Evolutionary conservation across 2,329 filamentous ascomycete genomes (phyloP).

Genomic region (Nothomitra cinnamomea): DNA sequence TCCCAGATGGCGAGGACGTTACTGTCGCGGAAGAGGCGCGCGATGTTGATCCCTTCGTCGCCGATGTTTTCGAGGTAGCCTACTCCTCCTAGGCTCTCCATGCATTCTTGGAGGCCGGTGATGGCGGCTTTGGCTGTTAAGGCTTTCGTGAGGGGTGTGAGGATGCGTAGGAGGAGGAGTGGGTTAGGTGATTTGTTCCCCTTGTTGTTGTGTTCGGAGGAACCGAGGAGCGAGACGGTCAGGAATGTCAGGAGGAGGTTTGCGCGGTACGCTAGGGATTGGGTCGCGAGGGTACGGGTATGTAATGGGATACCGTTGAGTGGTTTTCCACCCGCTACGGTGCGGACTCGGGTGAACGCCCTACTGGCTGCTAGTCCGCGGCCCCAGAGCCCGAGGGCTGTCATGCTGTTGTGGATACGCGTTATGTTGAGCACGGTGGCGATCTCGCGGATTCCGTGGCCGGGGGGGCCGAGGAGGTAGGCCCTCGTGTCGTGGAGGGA

Average conservation of each 20-base stretch:
- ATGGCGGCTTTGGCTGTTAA: slow-evolving; percentile 14
- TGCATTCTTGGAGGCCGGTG: slow-evolving; percentile 16
- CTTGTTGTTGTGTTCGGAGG: slow-evolving; percentile 25
- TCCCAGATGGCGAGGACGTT: slow-evolving; percentile 29
- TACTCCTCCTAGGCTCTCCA: slow-evolving; percentile 26
- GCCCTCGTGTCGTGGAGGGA: slow-evolving; percentile 45
- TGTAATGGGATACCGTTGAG: slow-evolving; percentile 36
- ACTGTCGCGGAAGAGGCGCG: slow-evolving; percentile 23
- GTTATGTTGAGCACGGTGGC: slow-evolving; percentile 51
- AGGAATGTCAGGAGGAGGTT: slow-evolving; percentile 39
- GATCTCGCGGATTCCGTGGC: slow-evolving; percentile 51
- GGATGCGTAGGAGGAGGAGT: slow-evolving; percentile 33
- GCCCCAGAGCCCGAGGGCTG: slow-evolving; percentile 33
- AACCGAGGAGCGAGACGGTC: slow-evolving; percentile 35
- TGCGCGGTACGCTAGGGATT: slow-evolving; percentile 38
- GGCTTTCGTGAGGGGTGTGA: slow-evolving; percentile 43
- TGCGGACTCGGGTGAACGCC: slow-evolving; percentile 40
- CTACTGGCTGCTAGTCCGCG: slow-evolving; percentile 40
- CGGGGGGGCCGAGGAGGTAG: slow-evolving; percentile 49
- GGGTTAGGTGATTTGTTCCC: too few relatives aligned
- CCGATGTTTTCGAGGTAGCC: slow-evolving; percentile 27
- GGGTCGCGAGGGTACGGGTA: slow-evolving; percentile 38
- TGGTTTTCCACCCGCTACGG: slow-evolving; percentile 23
- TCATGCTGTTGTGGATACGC: slow-evolving; percentile 28
- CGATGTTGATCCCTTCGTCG: slow-evolving; percentile 21